A percentile compares a stretch with the other conserved stretches of the same genome.
Evolutionary conservation across 768 basidiomycete genomes (phyloP).

Genomic region (Leccinum longicurvipes): DNA sequence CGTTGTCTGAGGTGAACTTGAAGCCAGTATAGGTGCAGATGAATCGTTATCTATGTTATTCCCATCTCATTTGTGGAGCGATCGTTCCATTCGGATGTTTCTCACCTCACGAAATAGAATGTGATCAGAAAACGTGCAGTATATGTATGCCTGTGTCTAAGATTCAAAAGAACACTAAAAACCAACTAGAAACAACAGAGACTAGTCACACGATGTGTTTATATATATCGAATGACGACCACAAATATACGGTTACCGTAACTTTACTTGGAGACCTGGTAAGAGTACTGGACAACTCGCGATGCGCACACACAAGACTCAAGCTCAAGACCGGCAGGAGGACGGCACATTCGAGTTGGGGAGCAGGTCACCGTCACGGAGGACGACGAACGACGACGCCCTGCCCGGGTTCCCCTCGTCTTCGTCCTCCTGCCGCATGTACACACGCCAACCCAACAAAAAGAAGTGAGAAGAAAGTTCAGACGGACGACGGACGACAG

Average conservation of each 20-base stretch:
- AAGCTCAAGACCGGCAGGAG: not conserved
- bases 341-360: not conserved
- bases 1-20: conserved; percentile 75
- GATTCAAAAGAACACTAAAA: conserved; percentile 1
- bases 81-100: not conserved
- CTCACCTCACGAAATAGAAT: not conserved
- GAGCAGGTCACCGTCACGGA: not conserved
- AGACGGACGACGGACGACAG: conserved; percentile 6
- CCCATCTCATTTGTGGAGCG: not conserved
- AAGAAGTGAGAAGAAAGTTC: conserved; percentile 1
- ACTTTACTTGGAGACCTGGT: conserved; percentile 7
- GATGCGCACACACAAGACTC: conserved; percentile 5
- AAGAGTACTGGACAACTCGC: conserved; percentile 21
- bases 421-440: not conserved
- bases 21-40: conserved; percentile 46
- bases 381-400: not conserved
- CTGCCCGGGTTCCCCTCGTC: not conserved
- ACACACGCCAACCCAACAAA: conserved; percentile 4
- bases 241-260: conserved; percentile 22
- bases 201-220: conserved; percentile 7
- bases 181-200: not conserved
- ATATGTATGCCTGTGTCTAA: conserved; percentile 3
- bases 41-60: not conserved
- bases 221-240: conserved; percentile 7
- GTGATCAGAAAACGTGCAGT: too few species aligned